Conservation (phyloP, 2,329 filamentous ascomycete species). For the Harringtonia aguacate region DNA sequence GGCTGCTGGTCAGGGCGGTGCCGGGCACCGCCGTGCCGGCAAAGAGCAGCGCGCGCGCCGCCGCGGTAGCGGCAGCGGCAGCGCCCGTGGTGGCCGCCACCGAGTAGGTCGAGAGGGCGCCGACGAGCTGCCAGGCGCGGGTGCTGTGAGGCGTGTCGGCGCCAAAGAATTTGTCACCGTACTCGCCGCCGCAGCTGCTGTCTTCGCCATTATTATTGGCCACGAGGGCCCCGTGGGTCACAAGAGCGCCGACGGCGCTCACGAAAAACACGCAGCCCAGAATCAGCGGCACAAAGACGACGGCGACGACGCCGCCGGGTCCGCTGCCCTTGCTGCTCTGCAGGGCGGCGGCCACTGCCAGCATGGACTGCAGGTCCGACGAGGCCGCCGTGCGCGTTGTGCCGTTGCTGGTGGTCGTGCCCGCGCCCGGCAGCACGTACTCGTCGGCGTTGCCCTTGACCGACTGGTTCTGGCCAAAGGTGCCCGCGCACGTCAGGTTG, state of each 20-base stretch:
- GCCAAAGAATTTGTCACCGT: not conserved
- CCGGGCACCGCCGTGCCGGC: conserved; percentile 9
- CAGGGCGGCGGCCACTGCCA: conserved; percentile 7
- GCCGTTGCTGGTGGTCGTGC: too few relatives aligned
- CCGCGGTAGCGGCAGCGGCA: conserved; percentile 9
- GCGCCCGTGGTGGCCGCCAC: conserved; percentile 8
- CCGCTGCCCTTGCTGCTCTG: conserved; percentile 8
- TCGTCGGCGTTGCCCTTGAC: conserved; percentile 1
- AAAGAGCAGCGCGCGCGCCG: conserved; percentile 12
- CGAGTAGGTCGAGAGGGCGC: conserved; percentile 9
- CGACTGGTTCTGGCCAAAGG: conserved; percentile 4
- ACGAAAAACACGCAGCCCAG: conserved; percentile 9
- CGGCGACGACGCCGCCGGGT: conserved; percentile 7
- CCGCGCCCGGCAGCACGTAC: conserved; percentile 9
- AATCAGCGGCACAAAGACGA: conserved; percentile 9
- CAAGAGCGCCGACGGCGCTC: conserved; percentile 6
- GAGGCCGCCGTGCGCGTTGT: conserved; percentile 1
- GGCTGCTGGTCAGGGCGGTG: not conserved
- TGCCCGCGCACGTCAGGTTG: conserved; percentile 11
- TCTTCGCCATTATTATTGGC: not conserved
- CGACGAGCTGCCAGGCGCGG: conserved; percentile 4
- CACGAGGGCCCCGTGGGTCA: not conserved
- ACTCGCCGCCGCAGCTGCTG: not conserved
- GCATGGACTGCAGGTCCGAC: conserved; percentile 7
- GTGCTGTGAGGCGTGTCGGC: not conserved